phyloP scores from a whole-genome alignment of 495 filamentous ascomycete species.

The Letharia lupina region DNA sequence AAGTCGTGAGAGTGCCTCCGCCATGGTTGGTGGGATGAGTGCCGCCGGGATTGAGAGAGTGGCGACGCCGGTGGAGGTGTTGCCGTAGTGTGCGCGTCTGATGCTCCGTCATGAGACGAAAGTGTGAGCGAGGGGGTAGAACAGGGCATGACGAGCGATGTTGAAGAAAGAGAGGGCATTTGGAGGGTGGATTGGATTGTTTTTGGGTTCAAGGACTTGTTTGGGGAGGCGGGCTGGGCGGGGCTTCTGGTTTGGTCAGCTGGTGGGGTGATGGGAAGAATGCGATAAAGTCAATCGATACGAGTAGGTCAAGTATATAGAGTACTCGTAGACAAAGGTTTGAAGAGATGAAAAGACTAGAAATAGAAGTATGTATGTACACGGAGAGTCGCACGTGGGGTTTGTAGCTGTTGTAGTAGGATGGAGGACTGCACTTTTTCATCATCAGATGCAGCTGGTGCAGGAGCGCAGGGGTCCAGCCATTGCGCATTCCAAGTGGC shows the following conservation, averaged over 20 bases:
- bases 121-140: constrained; percentile 40
- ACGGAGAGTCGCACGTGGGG: neutral
- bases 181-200: neutral
- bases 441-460: neutral
- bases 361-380: neutral
- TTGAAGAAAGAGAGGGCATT: constrained; percentile 14
- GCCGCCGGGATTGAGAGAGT: constrained; percentile 40
- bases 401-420: neutral
- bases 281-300: neutral
- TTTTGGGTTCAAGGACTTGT: neutral
- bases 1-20: constrained; percentile 55
- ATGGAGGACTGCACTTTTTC: neutral
- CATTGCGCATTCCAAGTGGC: neutral
- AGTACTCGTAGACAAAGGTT: too few relatives aligned
- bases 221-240: neutral
- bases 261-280: neutral
- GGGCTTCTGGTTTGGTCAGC: neutral
- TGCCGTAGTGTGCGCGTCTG: constrained; percentile 3
- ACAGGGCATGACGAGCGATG: constrained; percentile 36
- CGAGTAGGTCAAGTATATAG: neutral
- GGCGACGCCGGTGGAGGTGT: neutral
- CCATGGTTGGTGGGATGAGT: constrained; percentile 55
- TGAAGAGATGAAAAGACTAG: neutral
- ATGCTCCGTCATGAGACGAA: constrained; percentile 34
- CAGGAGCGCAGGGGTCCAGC: neutral